Percentiles rank a stretch among this genome's conserved stretches.
These are phyloP conservation scores for Globisporangium rhizosaccharum DNA, from an alignment of 352 stramenopile genomes.

Conservation along the genomic window DNA sequence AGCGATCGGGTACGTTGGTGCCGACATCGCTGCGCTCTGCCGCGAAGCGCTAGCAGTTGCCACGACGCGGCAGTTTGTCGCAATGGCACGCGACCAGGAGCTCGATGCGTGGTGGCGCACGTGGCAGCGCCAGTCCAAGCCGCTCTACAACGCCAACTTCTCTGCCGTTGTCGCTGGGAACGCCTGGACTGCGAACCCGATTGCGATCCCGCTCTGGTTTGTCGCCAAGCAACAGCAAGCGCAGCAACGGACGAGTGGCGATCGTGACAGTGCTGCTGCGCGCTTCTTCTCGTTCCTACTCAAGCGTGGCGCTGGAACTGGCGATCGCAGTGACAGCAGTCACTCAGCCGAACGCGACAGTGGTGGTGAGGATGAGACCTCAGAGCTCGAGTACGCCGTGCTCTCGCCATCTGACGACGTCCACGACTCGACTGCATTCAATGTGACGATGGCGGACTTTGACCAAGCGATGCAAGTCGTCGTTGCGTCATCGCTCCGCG, in stretches of 20 bases:
- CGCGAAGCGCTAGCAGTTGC: conserved; percentile 66
- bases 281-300: conserved; percentile 47
- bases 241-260: background rate
- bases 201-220: conserved; percentile 70
- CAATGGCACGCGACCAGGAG: conserved; percentile 38
- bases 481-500: conserved; percentile 57
- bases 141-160: conserved; percentile 35
- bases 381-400: background rate
- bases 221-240: conserved; percentile 26
- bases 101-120: conserved; percentile 53
- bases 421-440: conserved; percentile 18
- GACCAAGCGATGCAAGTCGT: conserved; percentile 67
- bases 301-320: background rate
- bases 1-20: conserved; percentile 72
- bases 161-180: conserved; percentile 37
- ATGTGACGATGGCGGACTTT: conserved; percentile 69
- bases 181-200: conserved; percentile 53
- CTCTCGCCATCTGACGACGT: background rate
- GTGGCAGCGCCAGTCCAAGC: conserved; percentile 40
- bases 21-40: conserved; percentile 74
- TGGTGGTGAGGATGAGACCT: background rate
- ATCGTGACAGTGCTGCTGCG: background rate
- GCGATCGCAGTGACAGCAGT: background rate
- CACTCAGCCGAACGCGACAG: background rate
- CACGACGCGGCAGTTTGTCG: conserved; percentile 58